A percentile compares a stretch with the other conserved stretches of the same genome.
Conservation (phyloP, 495 filamentous ascomycete species). For the Penicillium subrubescens region DNA sequence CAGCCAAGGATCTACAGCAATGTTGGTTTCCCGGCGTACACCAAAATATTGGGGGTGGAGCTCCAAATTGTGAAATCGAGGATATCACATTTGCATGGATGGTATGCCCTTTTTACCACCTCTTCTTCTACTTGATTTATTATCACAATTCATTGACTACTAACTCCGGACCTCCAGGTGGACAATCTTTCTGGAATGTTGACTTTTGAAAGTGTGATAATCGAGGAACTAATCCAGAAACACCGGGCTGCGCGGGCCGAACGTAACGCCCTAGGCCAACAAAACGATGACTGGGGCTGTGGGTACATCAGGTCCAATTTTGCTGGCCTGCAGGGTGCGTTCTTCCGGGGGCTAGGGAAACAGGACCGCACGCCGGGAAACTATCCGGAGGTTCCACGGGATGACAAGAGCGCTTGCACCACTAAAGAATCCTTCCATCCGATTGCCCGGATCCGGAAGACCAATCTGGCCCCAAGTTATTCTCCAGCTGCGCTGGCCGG, state of each 20-base stretch:
- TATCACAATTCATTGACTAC: background rate
- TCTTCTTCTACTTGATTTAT: background rate
- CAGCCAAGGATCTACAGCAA: slow-evolving; percentile 3
- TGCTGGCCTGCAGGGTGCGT: background rate
- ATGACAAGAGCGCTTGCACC: background rate
- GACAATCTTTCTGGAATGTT: slow-evolving; percentile 7
- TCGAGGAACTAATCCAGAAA: slow-evolving; percentile 1
- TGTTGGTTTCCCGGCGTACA: slow-evolving; percentile 5
- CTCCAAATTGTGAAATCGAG: background rate
- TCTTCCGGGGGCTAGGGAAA: slow-evolving; percentile 2
- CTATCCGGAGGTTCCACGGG: background rate
- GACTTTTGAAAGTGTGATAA: slow-evolving; percentile 1
- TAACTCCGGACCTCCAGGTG: background rate
- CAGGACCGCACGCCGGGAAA: slow-evolving; percentile 3
- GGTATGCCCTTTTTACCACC: background rate
- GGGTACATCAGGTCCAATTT: slow-evolving; percentile 2
- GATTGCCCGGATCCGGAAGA: background rate
- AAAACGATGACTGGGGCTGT: background rate
- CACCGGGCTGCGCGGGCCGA: background rate
- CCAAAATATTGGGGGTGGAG: background rate
- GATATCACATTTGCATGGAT: slow-evolving; percentile 9
- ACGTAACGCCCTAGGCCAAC: background rate
- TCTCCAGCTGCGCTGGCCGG: slow-evolving; percentile 4
- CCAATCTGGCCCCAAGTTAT: background rate
- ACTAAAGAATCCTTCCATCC: slow-evolving; percentile 5